Evolutionary conservation across 1,139 yeast genomes (phyloP), one percentile per base, ranked within the genome.

Genomic region (Scheffersomyces quercinus): DNA sequence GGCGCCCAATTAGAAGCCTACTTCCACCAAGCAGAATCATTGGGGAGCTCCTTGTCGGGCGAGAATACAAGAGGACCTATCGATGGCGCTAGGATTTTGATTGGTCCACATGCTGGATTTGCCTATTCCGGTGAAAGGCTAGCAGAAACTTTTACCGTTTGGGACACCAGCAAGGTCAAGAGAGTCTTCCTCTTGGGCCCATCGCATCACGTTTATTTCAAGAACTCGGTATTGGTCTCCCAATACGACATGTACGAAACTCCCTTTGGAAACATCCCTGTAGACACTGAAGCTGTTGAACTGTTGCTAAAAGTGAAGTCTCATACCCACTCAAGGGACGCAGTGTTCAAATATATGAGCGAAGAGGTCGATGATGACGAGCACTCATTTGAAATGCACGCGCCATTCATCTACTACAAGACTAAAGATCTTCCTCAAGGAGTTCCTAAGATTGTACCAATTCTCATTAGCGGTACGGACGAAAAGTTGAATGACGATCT

Each of bases 361-460:
- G 53, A 62, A 2, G 77, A 71, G 0, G 75, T 75, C 9, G 99
- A 95, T 61, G 82, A 83, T 46, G 87, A 85, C 28, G 99, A 95
- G 62, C 99, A 93, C 62, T 85, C 95, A 39, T 81, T 93, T 59
- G 99, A 95, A 59, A 87, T 95, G 96, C 99, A 93, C 64, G 79
- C 87, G 58, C 97, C 98, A 0, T 85, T 81, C 51, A 68, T 89
- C 5, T 74, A 81, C 53, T 69, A 75, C 49, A 68, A 75, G 46
- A 68, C 83, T 5, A 51, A 60, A n/a, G 52, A 56, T 7, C 51
- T 65, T 10, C 59, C 70, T 10, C 68, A 65, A 36, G 76, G 76
- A 0, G 53, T 67, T 1, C 83, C 85, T 0, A 65, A 62, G 33
- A 79, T 93, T 7, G 74, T 93, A 2, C 99, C 99, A 0, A 80